phyloP scores from a whole-genome alignment of 2,329 filamentous ascomycete species.

The Fusarium sp. region DNA sequence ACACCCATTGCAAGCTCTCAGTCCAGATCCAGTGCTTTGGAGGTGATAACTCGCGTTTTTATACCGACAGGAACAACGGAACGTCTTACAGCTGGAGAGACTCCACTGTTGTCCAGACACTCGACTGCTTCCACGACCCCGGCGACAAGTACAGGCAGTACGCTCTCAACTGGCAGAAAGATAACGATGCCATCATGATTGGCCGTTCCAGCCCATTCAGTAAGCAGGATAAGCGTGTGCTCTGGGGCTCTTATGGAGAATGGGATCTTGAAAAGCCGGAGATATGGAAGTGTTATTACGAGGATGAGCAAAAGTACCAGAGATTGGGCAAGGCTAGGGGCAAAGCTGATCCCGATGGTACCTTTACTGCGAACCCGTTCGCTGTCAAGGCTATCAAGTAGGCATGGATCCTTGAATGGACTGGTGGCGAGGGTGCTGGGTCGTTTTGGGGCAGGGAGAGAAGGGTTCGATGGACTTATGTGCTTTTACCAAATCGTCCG shows the following conservation, averaged over 20 bases:
- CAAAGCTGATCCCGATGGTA: constrained; percentile 50
- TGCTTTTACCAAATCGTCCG: background rate
- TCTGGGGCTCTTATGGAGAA: constrained; percentile 54
- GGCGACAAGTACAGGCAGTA: background rate
- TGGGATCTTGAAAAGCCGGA: constrained; percentile 41
- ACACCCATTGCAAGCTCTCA: constrained; percentile 45
- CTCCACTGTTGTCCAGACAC: constrained; percentile 47
- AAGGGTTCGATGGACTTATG: background rate
- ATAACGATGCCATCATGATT: constrained; percentile 50
- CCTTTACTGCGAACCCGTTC: constrained; percentile 53
- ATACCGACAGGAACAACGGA: constrained; percentile 55
- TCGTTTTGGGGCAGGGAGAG: background rate
- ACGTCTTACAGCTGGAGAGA: constrained; percentile 61
- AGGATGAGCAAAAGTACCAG: constrained; percentile 47
- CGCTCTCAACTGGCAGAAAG: constrained; percentile 51
- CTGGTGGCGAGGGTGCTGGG: background rate
- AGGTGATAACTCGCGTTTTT: constrained; percentile 56
- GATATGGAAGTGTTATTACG: constrained; percentile 49
- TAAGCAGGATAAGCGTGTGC: constrained; percentile 51
- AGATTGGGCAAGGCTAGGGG: constrained; percentile 45
- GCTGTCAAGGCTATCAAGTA: background rate
- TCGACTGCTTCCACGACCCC: background rate
- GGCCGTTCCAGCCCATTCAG: constrained; percentile 49
- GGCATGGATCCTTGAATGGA: background rate
- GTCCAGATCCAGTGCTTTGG: constrained; percentile 59